A percentile compares a stretch with the other conserved stretches of the same genome.
These are phyloP conservation scores for Camellia oleifera DNA, from an alignment of 179 eudicot genomes.

Conservation along the genomic window DNA sequence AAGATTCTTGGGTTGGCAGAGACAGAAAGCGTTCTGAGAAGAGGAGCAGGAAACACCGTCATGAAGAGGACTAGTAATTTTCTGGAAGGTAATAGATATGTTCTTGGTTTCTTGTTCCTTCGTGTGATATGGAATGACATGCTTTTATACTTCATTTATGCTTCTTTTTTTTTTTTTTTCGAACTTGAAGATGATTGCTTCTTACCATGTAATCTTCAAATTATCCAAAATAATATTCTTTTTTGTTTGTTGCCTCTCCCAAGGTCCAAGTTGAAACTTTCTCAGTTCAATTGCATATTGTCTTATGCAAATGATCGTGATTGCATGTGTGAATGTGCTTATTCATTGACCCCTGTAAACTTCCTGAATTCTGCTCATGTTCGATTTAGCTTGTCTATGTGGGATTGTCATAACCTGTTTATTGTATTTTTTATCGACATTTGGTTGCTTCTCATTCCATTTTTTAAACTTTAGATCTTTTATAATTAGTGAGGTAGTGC, in stretches of 20 bases:
- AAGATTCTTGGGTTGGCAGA: constrained; percentile 67
- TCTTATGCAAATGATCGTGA: neutral
- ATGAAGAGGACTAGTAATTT: constrained; percentile 30
- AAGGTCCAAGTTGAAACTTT: neutral
- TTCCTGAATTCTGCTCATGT: neutral
- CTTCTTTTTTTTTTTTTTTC: neutral
- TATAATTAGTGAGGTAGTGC: neutral
- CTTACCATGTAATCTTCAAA: neutral
- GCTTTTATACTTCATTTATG: neutral
- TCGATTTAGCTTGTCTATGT: neutral
- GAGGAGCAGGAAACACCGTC: constrained; percentile 61
- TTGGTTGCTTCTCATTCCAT: neutral
- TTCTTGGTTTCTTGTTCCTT: neutral
- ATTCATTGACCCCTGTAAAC: neutral
- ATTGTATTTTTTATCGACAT: neutral
- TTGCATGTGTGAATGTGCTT: neutral
- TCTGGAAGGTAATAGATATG: constrained; percentile 20
- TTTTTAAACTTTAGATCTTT: neutral
- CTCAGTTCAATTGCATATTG: neutral
- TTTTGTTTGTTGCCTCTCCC: neutral
- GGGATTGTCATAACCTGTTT: neutral
- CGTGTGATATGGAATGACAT: neutral
- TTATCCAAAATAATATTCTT: neutral
- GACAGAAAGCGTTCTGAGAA: constrained; percentile 60
- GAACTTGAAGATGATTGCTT: neutral